A percentile compares a stretch with the other conserved stretches of the same genome.
Evolutionary conservation across 2,329 filamentous ascomycete genomes (phyloP).

Genomic region (Fusarium haematococcum): DNA sequence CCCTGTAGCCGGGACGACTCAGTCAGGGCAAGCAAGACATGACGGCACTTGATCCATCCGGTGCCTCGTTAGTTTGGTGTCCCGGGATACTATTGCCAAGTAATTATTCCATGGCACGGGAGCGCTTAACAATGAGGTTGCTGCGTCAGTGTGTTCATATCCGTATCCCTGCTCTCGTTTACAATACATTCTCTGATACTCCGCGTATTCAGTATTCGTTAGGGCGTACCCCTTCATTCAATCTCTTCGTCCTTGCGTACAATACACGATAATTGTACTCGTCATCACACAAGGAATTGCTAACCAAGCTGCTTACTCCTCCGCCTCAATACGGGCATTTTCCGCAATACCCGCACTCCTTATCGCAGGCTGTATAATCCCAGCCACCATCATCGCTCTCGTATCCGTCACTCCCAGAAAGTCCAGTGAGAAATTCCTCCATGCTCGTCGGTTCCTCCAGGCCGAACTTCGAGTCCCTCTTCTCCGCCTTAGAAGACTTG

Average conservation of each 20-base stretch:
- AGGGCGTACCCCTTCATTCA: background rate
- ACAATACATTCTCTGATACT: background rate
- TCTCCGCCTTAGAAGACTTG: background rate
- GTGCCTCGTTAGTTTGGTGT: background rate
- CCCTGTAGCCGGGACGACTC: background rate
- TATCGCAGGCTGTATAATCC: conserved; percentile 44
- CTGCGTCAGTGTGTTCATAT: background rate
- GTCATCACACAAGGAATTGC: background rate
- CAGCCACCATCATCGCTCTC: background rate
- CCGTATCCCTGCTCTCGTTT: background rate
- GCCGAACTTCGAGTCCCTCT: conserved; percentile 1
- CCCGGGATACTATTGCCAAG: background rate
- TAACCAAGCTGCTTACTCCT: background rate
- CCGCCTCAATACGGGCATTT: conserved; percentile 31
- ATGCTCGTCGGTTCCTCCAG: background rate
- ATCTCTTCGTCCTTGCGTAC: background rate
- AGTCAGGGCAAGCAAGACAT: background rate
- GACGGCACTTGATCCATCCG: background rate
- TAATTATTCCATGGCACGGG: background rate
- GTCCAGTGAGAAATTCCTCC: conserved; percentile 11
- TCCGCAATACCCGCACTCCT: conserved; percentile 47
- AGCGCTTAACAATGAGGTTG: background rate
- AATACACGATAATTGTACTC: background rate
- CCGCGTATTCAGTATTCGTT: background rate
- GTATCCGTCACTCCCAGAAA: conserved; percentile 23